Evolutionary conservation across 139 green algal species (phyloP).

Genomic region (Raphidocelis subcapitata): DNA sequence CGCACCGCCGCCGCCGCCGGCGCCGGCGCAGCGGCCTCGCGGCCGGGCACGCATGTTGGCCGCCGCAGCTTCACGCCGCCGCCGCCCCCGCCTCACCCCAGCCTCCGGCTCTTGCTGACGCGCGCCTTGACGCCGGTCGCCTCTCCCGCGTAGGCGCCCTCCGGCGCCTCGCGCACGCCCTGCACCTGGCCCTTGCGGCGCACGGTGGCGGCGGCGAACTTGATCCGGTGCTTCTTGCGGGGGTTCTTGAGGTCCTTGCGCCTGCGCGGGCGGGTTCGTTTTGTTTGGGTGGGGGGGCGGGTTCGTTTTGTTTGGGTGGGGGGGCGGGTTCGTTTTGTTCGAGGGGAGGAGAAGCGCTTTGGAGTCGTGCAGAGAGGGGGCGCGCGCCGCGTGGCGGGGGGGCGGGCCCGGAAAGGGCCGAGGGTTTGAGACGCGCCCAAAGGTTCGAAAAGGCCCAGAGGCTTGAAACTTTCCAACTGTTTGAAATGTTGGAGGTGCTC

Average conservation of each 20-base stretch:
- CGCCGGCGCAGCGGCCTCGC: too few species aligned
- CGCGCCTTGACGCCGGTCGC: constrained; percentile 92
- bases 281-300: not conserved
- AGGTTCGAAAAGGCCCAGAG: too few species aligned
- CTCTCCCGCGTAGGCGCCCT: constrained; percentile 87
- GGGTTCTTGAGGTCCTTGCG: constrained; percentile 95
- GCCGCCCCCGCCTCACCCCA: constrained; percentile 31
- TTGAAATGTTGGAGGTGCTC: too few species aligned
- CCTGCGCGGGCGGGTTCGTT: constrained; percentile 27
- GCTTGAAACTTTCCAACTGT: too few species aligned
- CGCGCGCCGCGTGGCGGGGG: too few species aligned
- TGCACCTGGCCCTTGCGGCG: constrained; percentile 89
- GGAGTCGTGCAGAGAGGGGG: too few species aligned
- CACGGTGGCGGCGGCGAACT: constrained; percentile 81
- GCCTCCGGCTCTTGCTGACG: constrained; percentile 67
- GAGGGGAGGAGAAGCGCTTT: too few species aligned
- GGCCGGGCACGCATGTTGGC: too few species aligned
- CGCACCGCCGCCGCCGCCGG: too few species aligned
- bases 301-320: not conserved
- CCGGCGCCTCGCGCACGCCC: constrained; percentile 44
- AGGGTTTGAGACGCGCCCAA: too few species aligned
- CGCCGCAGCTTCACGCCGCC: too few species aligned
- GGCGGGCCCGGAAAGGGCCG: too few species aligned
- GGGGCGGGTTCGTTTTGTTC: not conserved
- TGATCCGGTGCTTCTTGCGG: constrained; percentile 75